Evolutionary conservation across 2,329 filamentous ascomycete species (phyloP).

Genomic region (Aspergillus transmontanensis): DNA sequence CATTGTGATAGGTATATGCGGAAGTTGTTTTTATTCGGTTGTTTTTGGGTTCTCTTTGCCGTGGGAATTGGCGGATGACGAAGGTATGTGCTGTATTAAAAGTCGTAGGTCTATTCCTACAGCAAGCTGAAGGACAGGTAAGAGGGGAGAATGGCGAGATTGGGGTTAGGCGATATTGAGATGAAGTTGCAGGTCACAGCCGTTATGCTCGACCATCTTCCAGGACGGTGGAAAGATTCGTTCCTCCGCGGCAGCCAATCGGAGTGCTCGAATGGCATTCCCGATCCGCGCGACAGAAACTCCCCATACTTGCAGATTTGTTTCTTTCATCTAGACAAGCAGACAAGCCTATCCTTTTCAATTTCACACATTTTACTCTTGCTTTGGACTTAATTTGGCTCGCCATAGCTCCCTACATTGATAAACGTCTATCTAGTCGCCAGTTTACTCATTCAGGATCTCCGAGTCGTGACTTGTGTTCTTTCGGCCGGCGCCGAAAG

Average conservation of each 20-base stretch:
- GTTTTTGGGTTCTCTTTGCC: background rate
- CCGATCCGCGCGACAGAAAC: constrained; percentile 3
- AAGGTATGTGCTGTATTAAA: background rate
- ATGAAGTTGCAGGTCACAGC: constrained; percentile 1
- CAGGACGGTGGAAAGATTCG: constrained; percentile 33
- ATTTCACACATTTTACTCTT: background rate
- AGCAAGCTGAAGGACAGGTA: too few relatives aligned
- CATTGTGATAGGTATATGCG: constrained; percentile 56
- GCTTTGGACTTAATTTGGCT: background rate
- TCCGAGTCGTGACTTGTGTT: background rate
- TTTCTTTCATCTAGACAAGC: background rate
- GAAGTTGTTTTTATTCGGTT: constrained; percentile 5
- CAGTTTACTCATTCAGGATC: background rate
- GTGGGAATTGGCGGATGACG: background rate
- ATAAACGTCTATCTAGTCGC: background rate
- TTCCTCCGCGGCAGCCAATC: constrained; percentile 36
- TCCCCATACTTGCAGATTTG: constrained; percentile 3
- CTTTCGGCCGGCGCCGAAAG: background rate
- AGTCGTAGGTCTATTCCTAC: background rate
- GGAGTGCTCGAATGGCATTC: constrained; percentile 24
- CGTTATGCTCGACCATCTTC: background rate
- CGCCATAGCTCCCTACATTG: background rate
- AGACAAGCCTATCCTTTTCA: background rate
- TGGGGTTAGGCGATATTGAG: background rate
- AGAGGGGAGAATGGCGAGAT: constrained; percentile 7